These are phyloP conservation scores for Rhododendron ferrugineum DNA, from an alignment of 148 eudicot genomes.

Conservation along the genomic window DNA sequence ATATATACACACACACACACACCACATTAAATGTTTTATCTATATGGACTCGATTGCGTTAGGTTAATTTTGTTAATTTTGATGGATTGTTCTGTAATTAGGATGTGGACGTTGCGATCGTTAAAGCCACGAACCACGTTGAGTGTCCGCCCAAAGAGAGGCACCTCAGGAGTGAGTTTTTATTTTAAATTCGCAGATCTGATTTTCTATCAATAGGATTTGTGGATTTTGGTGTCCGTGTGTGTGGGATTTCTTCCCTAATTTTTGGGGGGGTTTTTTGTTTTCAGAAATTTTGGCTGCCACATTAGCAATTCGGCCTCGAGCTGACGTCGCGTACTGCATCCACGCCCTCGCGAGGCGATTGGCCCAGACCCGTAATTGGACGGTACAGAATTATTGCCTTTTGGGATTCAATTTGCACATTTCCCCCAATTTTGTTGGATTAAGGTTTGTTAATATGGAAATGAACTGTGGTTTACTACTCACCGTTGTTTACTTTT, in stretches of 20 bases:
- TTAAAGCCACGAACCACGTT: constrained; percentile 95
- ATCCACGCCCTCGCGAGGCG: constrained; percentile 85
- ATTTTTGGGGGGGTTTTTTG: background rate
- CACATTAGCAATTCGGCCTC: constrained; percentile 70
- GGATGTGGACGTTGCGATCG: constrained; percentile 97
- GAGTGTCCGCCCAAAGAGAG: constrained; percentile 94
- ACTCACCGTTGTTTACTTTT: background rate
- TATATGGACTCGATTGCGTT: too few species aligned
- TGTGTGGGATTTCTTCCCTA: constrained; percentile 5
- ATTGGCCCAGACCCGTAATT: constrained; percentile 83
- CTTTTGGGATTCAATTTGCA: background rate
- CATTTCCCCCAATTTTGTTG: background rate
- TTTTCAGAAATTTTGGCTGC: constrained; percentile 73
- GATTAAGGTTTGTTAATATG: background rate
- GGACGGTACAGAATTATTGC: constrained; percentile 61
- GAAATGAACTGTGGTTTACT: constrained; percentile 3
- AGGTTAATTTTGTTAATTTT: background rate
- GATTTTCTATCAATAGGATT: background rate
- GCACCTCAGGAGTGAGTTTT: constrained; percentile 77
- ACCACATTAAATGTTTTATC: too few species aligned
- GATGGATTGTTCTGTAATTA: constrained; percentile 22
- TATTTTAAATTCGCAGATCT: background rate
- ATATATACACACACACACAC: too few species aligned
- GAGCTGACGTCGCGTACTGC: constrained; percentile 96
- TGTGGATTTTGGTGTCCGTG: background rate